A percentile compares a stretch with the other conserved stretches of the same genome.
Evolutionary conservation across 1,284 basidiomycete species (phyloP).

Genomic region (Quambalaria eucalypti): DNA sequence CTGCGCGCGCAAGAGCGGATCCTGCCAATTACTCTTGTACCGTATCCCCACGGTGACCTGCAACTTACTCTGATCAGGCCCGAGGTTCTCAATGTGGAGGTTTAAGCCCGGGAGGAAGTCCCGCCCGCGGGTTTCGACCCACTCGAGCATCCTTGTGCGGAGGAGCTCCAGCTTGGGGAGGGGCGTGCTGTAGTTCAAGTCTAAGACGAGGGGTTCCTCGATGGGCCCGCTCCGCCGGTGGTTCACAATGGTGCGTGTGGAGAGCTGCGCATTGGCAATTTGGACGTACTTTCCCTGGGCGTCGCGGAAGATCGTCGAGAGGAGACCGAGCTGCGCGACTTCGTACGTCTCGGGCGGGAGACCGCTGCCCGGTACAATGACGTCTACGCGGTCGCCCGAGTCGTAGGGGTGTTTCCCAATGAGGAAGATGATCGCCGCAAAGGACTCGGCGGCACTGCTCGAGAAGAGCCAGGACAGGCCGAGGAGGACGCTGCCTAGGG

Average conservation of each 20-base stretch:
- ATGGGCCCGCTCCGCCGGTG: conserved; percentile 61
- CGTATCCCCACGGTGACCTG: conserved; percentile 71
- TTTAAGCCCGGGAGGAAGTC: conserved; percentile 45
- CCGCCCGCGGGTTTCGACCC: conserved; percentile 55
- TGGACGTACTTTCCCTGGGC: conserved; percentile 17
- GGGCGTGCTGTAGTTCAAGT: conserved; percentile 67
- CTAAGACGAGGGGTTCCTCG: conserved; percentile 69
- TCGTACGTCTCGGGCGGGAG: conserved; percentile 53
- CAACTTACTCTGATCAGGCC: conserved; percentile 71
- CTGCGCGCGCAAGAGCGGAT: conserved; percentile 63
- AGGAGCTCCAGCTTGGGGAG: conserved; percentile 75
- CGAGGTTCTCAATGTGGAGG: conserved; percentile 58
- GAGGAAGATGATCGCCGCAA: conserved; percentile 71
- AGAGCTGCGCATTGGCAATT: conserved; percentile 19
- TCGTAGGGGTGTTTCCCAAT: conserved; percentile 79
- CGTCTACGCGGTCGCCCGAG: conserved; percentile 49
- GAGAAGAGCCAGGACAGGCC: conserved; percentile 86
- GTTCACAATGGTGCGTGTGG: conserved; percentile 56
- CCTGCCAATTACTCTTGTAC: conserved; percentile 74
- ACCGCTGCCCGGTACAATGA: conserved; percentile 8
- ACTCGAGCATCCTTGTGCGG: conserved; percentile 70
- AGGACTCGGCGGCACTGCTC: conserved; percentile 57
- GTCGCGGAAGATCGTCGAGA: conserved; percentile 56
- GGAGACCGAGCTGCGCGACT: conserved; percentile 75
- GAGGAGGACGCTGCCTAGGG: conserved; percentile 70